Evolutionary conservation across 768 basidiomycete genomes (phyloP).

Genomic region (Austroboletus eburneus): DNA sequence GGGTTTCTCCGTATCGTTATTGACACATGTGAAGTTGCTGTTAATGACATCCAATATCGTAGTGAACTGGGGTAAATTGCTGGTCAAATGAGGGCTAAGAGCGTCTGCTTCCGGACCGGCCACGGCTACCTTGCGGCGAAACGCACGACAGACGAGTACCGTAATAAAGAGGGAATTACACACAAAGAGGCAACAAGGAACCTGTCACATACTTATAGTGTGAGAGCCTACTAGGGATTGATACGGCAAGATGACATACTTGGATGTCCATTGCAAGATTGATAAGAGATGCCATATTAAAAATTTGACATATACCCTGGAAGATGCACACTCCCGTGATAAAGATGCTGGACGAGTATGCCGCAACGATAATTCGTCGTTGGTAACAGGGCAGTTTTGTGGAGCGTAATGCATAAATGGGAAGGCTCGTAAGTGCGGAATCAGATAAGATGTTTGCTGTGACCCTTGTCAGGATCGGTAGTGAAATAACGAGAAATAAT

Average conservation of each 20-base stretch:
- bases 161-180: conserved; percentile 12
- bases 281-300: neutral
- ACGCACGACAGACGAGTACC: conserved; percentile 6
- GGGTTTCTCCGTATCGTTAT: neutral
- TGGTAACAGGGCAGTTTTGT: conserved; percentile 1
- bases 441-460: conserved; percentile 22
- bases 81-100: neutral
- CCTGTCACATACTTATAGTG: conserved; percentile 8
- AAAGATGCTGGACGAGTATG: conserved; percentile 8
- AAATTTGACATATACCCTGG: conserved; percentile 8
- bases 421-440: conserved; percentile 7
- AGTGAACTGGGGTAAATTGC: conserved; percentile 3
- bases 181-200: conserved; percentile 12
- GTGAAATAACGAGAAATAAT: neutral
- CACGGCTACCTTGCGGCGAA: neutral
- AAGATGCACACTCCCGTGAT: conserved; percentile 5
- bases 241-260: conserved; percentile 3
- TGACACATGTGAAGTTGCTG: too few relatives aligned
- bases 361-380: conserved; percentile 5
- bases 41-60: conserved; percentile 5
- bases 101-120: neutral
- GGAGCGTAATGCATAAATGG: conserved; percentile 5
- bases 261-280: conserved; percentile 11
- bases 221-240: neutral
- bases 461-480: neutral